Evolutionary conservation across 1,284 basidiomycete genomes (phyloP), one percentile per base, ranked within the genome.

Genomic region (Irpex rosettiformis): DNA sequence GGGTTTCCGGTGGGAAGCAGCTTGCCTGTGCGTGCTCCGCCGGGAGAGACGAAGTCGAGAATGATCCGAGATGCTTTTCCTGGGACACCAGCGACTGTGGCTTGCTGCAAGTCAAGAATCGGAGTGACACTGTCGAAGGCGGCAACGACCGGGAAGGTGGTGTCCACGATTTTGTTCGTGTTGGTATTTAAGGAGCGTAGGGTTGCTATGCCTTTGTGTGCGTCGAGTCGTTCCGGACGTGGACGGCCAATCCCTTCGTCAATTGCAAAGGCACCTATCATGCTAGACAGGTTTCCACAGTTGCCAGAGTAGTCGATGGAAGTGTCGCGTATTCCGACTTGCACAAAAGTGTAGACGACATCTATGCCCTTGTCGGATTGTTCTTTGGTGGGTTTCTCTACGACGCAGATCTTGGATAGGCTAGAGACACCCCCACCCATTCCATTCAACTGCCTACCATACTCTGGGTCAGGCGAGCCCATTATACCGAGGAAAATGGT

Each of bases 351-450:
- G 66, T 88, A 89, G 62, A 84, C 82, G 43, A 81, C 79, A 47
- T 86, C 81, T 22, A 84, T 73, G 11, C 78, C 80, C 30, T 74
- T 60, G 1, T 69, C 69, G 51, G 65, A 66, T 52, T 77, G 76
- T 10, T 69, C 67, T 0, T 71, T 65, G 0, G 79, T 74, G 11
- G 83, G 76, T 42, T 74, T 62, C 3, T 80, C 82, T 2, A 94
- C 82, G 29, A 94, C 79, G 62, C 84, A 86, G n/a, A 91, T 82
- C 69, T 94, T 94, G 53, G 88, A 91, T 4, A 92, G 79, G 55
- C 87, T 90, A 4, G 85, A 88, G 30, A 90, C 76, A 2, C 92
- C 92, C 3, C 92, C 91, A 7, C 92, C 92, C 86, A 89, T 89
- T 4, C 88, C 92, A 65, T 93, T 87, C 21, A 94, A 79, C 73